Evolutionary conservation across 306 rosid species (phyloP).

Genomic region (Fragaria iinumae): DNA sequence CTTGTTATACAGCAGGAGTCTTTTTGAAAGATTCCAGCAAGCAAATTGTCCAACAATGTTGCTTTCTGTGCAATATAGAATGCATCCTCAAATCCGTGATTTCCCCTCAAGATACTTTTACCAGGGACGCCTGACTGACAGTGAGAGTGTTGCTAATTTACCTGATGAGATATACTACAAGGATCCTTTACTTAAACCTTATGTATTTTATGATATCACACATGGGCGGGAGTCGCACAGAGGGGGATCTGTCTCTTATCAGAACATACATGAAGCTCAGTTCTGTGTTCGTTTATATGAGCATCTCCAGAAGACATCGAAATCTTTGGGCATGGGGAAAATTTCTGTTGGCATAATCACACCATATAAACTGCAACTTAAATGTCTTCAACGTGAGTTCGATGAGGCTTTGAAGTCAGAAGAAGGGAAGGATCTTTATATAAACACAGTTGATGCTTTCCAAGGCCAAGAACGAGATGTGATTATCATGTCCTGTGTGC

Average conservation of each 20-base stretch:
- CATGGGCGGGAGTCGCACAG: slow-evolving; percentile 97
- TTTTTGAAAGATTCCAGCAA: slow-evolving; percentile 94
- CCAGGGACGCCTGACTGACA: slow-evolving; percentile 92
- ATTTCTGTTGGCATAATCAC: slow-evolving; percentile 90
- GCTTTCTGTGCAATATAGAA: slow-evolving; percentile 92
- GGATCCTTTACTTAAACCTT: slow-evolving; percentile 86
- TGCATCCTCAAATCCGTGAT: slow-evolving; percentile 97
- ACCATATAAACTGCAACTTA: slow-evolving; percentile 94
- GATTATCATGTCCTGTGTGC: slow-evolving; percentile 97
- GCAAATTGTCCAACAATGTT: slow-evolving; percentile 96
- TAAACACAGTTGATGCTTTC: slow-evolving; percentile 97
- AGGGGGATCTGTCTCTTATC: slow-evolving; percentile 96
- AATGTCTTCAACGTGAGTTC: slow-evolving; percentile 93
- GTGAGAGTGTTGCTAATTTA: slow-evolving; percentile 75
- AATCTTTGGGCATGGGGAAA: slow-evolving; percentile 62
- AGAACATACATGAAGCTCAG: slow-evolving; percentile 88
- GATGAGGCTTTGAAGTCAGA: slow-evolving; percentile 85
- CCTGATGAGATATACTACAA: slow-evolving; percentile 81
- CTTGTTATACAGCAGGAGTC: slow-evolving; percentile 91
- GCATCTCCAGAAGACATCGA: slow-evolving; percentile 69
- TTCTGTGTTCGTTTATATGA: slow-evolving; percentile 87
- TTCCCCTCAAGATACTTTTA: slow-evolving; percentile 95
- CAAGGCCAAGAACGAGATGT: slow-evolving; percentile 99
- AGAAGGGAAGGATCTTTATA: slow-evolving; percentile 90
- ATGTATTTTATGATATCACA: slow-evolving; percentile 79